Conservation (phyloP, 2,329 filamentous ascomycete genomes). For the Dothideomycetes sp. region DNA sequence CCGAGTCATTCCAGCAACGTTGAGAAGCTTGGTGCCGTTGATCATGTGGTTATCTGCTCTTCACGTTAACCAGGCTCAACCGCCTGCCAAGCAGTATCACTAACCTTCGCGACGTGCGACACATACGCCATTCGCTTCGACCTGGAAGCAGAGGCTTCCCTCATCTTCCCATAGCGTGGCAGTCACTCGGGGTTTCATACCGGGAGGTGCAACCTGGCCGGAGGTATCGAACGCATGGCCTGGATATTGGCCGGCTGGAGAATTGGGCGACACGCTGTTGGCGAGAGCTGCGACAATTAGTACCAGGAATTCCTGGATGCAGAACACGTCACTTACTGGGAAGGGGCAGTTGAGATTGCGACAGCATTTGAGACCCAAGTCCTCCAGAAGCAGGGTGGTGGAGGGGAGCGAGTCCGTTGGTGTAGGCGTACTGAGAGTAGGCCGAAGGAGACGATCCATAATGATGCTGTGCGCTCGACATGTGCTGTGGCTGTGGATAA, state of each 20-base stretch:
- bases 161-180: conserved; percentile 98
- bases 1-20: conserved; percentile 96
- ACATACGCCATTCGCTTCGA: conserved; percentile 91
- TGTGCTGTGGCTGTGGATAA: conserved; percentile 53
- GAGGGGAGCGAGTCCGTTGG: conserved; percentile 73
- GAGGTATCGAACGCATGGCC: conserved; percentile 57
- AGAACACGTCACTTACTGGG: conserved; percentile 28
- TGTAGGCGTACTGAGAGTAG: conserved; percentile 67
- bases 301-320: conserved; percentile 14
- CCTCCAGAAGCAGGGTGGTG: conserved; percentile 61
- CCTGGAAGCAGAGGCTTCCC: conserved; percentile 93
- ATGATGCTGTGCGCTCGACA: conserved; percentile 26
- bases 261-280: conserved; percentile 14
- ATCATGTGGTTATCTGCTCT: conserved; percentile 91
- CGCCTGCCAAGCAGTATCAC: conserved; percentile 39
- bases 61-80: conserved; percentile 5
- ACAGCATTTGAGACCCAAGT: conserved; percentile 56
- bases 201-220: conserved; percentile 84
- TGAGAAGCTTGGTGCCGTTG: conserved; percentile 92
- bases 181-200: conserved; percentile 93
- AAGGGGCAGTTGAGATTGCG: conserved; percentile 60
- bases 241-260: conserved; percentile 23
- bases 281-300: conserved; percentile 8
- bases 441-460: conserved; percentile 55
- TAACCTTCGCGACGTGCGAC: conserved; percentile 78